A percentile compares a stretch with the other conserved stretches of the same genome.
These are phyloP conservation scores for Coniochaeta sp. DNA, from an alignment of 2,329 filamentous ascomycete species.

Conservation along the genomic window DNA sequence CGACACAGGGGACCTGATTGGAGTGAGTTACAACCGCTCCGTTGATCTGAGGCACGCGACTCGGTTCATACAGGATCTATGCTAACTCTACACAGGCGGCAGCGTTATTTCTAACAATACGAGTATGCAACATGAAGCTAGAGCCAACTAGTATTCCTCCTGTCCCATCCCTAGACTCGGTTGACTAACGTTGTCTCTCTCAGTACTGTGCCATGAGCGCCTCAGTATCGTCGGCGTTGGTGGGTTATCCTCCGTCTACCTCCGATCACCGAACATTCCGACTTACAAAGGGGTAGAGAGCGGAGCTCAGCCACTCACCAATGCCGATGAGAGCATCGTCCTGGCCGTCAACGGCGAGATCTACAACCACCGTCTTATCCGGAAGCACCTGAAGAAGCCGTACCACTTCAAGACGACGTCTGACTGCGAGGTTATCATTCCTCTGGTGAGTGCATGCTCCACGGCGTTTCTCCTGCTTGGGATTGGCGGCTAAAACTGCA, in stretches of 20 bases:
- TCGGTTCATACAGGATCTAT: constrained; percentile 14
- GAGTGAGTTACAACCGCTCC: constrained; percentile 65
- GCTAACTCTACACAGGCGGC: constrained; percentile 54
- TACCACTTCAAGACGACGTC: constrained; percentile 99
- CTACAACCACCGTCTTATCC: constrained; percentile 95
- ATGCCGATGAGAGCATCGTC: constrained; percentile 78
- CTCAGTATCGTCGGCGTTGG: constrained; percentile 95
- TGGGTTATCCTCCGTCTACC: constrained; percentile 35
- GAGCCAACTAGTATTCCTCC: background rate
- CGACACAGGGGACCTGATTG: constrained; percentile 97
- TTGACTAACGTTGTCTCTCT: constrained; percentile 19
- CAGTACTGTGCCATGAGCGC: constrained; percentile 94
- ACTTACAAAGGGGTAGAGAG: constrained; percentile 55
- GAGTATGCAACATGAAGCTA: constrained; percentile 51
- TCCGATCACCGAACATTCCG: constrained; percentile 10
- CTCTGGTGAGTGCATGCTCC: constrained; percentile 58
- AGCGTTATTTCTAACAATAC: constrained; percentile 86
- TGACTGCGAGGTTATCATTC: constrained; percentile 98
- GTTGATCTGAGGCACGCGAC: constrained; percentile 12
- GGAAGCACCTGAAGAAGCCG: constrained; percentile 73
- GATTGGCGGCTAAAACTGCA: constrained; percentile 1
- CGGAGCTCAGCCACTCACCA: constrained; percentile 91
- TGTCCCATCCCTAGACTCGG: background rate
- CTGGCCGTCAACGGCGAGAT: constrained; percentile 99
- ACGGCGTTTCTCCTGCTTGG: background rate